These are phyloP conservation scores for Magnolia officinalis DNA, from an alignment of 164 flowering plant genomes.

Conservation along the genomic window DNA sequence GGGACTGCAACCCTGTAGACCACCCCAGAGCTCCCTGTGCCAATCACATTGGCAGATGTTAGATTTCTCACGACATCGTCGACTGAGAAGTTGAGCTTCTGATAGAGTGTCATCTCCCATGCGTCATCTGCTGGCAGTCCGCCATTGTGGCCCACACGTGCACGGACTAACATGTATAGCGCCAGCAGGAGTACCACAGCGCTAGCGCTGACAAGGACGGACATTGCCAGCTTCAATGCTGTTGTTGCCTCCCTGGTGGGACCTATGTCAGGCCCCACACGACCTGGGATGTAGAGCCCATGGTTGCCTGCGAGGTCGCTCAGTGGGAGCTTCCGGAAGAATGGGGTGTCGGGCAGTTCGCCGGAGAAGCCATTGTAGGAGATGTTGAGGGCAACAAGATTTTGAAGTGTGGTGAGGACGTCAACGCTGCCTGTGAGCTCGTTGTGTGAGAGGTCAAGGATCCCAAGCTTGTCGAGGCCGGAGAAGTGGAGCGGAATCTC, in stretches of 20 bases:
- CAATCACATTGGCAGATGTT: constrained; percentile 71
- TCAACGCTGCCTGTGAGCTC: constrained; percentile 55
- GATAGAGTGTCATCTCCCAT: constrained; percentile 88
- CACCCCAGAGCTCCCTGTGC: constrained; percentile 94
- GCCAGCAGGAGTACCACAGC: constrained; percentile 62
- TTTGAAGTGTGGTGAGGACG: constrained; percentile 57
- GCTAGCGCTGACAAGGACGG: constrained; percentile 59
- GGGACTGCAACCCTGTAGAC: constrained; percentile 70
- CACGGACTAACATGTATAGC: constrained; percentile 49
- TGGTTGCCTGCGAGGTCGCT: constrained; percentile 62
- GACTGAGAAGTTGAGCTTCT: constrained; percentile 71
- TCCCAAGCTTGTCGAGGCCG: constrained; percentile 59
- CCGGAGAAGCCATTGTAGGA: constrained; percentile 91
- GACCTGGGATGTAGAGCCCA: constrained; percentile 52
- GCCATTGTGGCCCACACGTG: constrained; percentile 21
- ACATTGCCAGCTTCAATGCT: constrained; percentile 59
- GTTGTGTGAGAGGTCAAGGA: constrained; percentile 85
- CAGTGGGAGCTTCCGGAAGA: constrained; percentile 72
- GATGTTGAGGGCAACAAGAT: constrained; percentile 77
- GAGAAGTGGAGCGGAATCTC: constrained; percentile 59
- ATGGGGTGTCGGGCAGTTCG: constrained; percentile 71
- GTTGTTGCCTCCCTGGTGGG: constrained; percentile 25
- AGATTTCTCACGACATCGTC: constrained; percentile 61
- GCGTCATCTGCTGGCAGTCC: constrained; percentile 16
- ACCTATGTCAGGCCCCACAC: constrained; percentile 30